Evolutionary conservation across 331 rosid species (phyloP), one percentile per base, ranked within the genome.

Genomic region (Cydonia oblonga): DNA sequence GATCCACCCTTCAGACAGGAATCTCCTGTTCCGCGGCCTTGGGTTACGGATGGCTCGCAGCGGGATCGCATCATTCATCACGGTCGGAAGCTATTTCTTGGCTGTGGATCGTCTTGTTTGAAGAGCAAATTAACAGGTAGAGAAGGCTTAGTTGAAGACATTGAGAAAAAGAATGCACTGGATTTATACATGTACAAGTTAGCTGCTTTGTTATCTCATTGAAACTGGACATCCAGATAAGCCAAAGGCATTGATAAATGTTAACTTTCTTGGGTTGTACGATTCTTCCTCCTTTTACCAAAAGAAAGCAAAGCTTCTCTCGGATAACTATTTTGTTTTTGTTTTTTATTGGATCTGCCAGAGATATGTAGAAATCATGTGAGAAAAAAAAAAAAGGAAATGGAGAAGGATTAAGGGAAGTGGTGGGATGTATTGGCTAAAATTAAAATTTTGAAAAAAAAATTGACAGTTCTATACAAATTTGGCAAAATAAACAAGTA

Each of bases 1-100:
- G 69, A 90, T 90, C 74, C 97, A 93, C 80, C 98, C 96, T 18
- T 79, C 91, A 28, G 97, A 93, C 75, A 87, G 95, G 77, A 85
- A 73, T 69, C 71, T 89, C 79, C 78, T 93, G 80, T 87, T 72
- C 78, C 91, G 81, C 2, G 95, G 98, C 67, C 61, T 89, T 61
- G 85, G 89, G 63, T 76, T 79, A 76, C 92, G 96, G 80, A 85
- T 93, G 90, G 87, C 96, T 78, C 85, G 87, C 46, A 74, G 90
- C 81, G 97, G 97, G 49, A 3, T 90, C 64, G 90, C 92, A 16
- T 93, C 98, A 3, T 85, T 87, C 38, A 11, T 87, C 65, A 78
- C 87, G 51, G 92, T 90, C 52, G 92, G 95, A 76, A 77, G 90
- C 77, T 93, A 90, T 80, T 90, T 86, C 75, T 84, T 85, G 75